Conservation (phyloP, 768 basidiomycete species). For the Leucocoprinus birnbaumii region DNA sequence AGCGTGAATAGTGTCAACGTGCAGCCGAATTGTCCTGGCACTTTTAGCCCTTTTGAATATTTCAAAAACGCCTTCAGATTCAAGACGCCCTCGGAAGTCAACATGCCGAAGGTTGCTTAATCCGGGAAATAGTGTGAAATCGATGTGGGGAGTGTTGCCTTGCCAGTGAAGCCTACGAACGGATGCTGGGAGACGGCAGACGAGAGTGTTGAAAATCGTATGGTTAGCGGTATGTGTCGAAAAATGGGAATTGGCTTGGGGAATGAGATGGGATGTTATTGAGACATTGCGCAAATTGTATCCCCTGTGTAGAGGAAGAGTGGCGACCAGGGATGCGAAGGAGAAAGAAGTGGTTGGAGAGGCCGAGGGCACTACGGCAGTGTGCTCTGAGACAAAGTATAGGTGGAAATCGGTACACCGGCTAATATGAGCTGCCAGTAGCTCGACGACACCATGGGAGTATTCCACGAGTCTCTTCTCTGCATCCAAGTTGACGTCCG, state of each 20-base stretch:
- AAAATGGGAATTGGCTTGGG: not conserved
- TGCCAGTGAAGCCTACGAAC: no score
- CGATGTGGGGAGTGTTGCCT: no score
- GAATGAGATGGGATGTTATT: not conserved
- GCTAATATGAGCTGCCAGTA: not conserved
- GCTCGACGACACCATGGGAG: not conserved
- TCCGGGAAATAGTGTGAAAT: no score
- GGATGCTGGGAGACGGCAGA: no score
- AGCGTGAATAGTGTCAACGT: not conserved
- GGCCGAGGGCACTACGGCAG: no score
- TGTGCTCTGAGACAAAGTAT: not conserved
- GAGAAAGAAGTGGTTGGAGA: not conserved
- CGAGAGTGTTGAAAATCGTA: no score
- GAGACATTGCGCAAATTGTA: not conserved
- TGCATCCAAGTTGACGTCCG: no score
- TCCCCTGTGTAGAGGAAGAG: not conserved
- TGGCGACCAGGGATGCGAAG: not conserved
- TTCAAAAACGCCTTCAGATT: not conserved
- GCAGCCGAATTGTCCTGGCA: not conserved
- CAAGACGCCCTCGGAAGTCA: not conserved
- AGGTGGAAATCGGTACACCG: not conserved
- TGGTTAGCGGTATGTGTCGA: no score
- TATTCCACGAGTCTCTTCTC: not conserved
- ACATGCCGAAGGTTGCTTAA: not conserved
- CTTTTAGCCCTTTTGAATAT: not conserved